A percentile compares a stretch with the other conserved stretches of the same genome.
Evolutionary conservation across 2,329 filamentous ascomycete species (phyloP).

Genomic region (Cytospora chrysosperma): DNA sequence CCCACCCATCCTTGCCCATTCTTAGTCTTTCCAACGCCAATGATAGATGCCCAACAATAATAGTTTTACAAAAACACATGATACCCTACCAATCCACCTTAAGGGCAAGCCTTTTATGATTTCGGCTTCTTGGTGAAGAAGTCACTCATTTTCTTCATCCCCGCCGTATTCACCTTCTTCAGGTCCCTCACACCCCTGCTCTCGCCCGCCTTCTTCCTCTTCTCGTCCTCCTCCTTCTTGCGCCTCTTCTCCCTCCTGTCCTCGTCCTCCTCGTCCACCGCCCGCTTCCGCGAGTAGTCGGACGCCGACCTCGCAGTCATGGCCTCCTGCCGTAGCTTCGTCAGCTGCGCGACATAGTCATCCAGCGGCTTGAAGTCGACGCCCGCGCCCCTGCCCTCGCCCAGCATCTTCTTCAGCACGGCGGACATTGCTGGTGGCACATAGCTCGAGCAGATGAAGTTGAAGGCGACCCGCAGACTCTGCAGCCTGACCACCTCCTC

Average conservation of each 20-base stretch:
- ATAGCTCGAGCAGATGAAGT: slow-evolving; percentile 64
- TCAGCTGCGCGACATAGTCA: slow-evolving; percentile 65
- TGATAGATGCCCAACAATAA: slow-evolving; percentile 8
- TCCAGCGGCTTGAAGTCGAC: slow-evolving; percentile 71
- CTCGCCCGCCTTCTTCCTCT: slow-evolving; percentile 72
- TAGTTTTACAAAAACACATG: too few relatives aligned
- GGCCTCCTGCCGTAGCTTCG: slow-evolving; percentile 69
- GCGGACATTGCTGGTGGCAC: slow-evolving; percentile 46
- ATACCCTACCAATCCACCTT: slow-evolving; percentile 8
- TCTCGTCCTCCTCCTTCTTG: slow-evolving; percentile 85
- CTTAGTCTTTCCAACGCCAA: slow-evolving; percentile 10
- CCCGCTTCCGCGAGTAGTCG: slow-evolving; percentile 71
- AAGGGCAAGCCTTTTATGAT: slow-evolving; percentile 17
- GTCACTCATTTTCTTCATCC: slow-evolving; percentile 95
- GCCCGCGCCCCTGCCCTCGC: slow-evolving; percentile 26
- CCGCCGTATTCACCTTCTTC: slow-evolving; percentile 84
- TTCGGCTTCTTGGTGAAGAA: slow-evolving; percentile 76
- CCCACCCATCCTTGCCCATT: slow-evolving; percentile 3
- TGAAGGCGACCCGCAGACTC: slow-evolving; percentile 61
- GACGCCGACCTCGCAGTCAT: slow-evolving; percentile 64
- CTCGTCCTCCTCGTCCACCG: slow-evolving; percentile 65
- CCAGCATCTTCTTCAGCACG: slow-evolving; percentile 43
- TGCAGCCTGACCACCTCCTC: slow-evolving; percentile 57
- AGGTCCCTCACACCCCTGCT: slow-evolving; percentile 76
- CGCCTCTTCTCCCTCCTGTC: slow-evolving; percentile 76